Percentiles rank a stretch among this genome's conserved stretches.
These are phyloP conservation scores for Bisporella sp. DNA, from an alignment of 2,329 filamentous ascomycete species.

Conservation along the genomic window DNA sequence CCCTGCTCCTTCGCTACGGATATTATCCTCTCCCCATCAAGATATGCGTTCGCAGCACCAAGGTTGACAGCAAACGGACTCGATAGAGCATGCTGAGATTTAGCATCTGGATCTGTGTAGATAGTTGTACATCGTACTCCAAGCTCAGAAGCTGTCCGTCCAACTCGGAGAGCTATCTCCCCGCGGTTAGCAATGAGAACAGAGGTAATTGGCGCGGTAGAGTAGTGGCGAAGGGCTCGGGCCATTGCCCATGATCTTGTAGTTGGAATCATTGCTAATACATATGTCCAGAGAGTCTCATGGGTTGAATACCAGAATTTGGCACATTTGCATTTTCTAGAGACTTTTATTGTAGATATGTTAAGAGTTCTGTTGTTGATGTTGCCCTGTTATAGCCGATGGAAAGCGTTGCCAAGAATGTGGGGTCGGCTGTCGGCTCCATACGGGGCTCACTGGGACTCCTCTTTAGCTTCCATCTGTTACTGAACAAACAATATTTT, in stretches of 20 bases:
- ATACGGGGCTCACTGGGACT: too few species aligned
- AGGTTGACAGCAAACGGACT: slow-evolving; percentile 80
- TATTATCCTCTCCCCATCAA: slow-evolving; percentile 91
- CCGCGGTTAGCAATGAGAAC: slow-evolving; percentile 95
- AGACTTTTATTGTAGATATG: too few species aligned
- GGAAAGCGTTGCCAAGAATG: too few species aligned
- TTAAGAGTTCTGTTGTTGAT: too few species aligned
- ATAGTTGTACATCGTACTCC: slow-evolving; percentile 91
- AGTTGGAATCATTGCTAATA: slow-evolving; percentile 19
- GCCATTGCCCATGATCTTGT: slow-evolving; percentile 22
- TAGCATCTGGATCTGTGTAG: slow-evolving; percentile 87
- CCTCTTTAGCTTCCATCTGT: too few species aligned
- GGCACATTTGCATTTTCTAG: too few species aligned
- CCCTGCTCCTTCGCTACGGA: slow-evolving; percentile 76
- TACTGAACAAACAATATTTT: too few species aligned
- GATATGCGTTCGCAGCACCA: slow-evolving; percentile 76
- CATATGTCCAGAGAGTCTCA: not conserved
- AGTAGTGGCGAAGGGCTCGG: slow-evolving; percentile 18
- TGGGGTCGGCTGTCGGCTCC: too few species aligned
- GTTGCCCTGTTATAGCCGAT: too few species aligned
- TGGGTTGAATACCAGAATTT: too few species aligned
- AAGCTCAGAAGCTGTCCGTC: slow-evolving; percentile 77
- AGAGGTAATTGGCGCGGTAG: slow-evolving; percentile 48
- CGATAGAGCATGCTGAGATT: slow-evolving; percentile 79
- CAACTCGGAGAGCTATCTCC: slow-evolving; percentile 92